Conservation (phyloP, 768 basidiomycete species). For the Termitomyces eurrhizus region DNA sequence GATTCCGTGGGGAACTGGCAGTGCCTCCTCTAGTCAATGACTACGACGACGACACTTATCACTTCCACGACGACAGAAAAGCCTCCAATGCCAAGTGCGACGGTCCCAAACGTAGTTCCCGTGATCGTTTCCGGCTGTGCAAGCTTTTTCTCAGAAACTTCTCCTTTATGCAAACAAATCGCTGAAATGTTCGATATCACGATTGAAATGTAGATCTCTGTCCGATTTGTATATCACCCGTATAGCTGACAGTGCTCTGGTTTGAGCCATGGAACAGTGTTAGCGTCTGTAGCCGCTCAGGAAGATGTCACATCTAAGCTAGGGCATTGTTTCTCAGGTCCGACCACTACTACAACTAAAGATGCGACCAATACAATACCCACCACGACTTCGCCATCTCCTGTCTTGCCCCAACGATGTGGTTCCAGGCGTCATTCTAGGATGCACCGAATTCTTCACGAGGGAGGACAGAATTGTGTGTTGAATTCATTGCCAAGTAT, state of each 20-base stretch:
- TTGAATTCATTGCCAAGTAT: neutral
- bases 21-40: constrained; percentile 27
- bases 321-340: constrained; percentile 8
- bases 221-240: neutral
- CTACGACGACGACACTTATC: neutral
- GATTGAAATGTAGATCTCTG: constrained; percentile 3
- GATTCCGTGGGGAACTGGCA: constrained; percentile 63
- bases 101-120: constrained; percentile 3
- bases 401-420: neutral
- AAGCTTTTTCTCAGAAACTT: constrained; percentile 10
- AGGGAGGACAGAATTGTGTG: constrained; percentile 6
- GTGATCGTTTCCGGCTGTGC: constrained; percentile 7
- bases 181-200: constrained; percentile 7
- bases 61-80: neutral
- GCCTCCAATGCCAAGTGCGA: constrained; percentile 6
- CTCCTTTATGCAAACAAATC: constrained; percentile 7
- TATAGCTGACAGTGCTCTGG: neutral
- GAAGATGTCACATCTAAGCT: neutral
- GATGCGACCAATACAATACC: neutral
- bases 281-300: constrained; percentile 1
- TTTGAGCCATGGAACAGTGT: constrained; percentile 7
- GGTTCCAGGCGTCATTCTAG: neutral
- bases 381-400: neutral
- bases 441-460: constrained; percentile 8
- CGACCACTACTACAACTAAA: neutral